These are phyloP conservation scores for Pseudozyma flocculosa DNA, from an alignment of 1,284 basidiomycete species.

Conservation along the genomic window DNA sequence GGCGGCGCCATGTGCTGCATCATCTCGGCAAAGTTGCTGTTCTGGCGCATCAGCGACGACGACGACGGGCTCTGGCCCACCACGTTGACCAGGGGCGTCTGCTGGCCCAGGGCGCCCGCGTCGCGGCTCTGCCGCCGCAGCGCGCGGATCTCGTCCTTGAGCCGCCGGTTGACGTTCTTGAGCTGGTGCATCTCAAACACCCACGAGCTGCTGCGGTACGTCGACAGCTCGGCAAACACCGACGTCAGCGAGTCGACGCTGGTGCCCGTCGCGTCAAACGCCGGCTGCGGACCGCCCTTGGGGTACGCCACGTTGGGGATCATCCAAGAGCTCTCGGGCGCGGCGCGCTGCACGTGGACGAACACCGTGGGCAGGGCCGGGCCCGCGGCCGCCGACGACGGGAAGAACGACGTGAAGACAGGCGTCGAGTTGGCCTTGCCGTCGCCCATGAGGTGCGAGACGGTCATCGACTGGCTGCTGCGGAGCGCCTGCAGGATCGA, in stretches of 20 bases:
- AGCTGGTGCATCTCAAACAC: slow-evolving; percentile 54
- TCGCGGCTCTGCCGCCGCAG: slow-evolving; percentile 25
- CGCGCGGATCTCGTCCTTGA: slow-evolving; percentile 47
- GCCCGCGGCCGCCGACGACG: slow-evolving; percentile 35
- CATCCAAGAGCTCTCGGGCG: slow-evolving; percentile 36
- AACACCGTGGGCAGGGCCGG: slow-evolving; percentile 41
- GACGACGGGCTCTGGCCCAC: too few species aligned
- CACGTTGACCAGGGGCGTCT: too few species aligned
- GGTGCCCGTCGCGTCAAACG: slow-evolving; percentile 26
- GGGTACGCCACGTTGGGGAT: slow-evolving; percentile 32
- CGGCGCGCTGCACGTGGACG: slow-evolving; percentile 34
- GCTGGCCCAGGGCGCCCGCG: not conserved
- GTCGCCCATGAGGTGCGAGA: slow-evolving; percentile 42
- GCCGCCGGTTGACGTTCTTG: slow-evolving; percentile 48
- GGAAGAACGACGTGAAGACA: slow-evolving; percentile 47
- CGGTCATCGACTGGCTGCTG: slow-evolving; percentile 30
- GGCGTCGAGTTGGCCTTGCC: slow-evolving; percentile 22
- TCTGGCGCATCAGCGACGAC: too few species aligned
- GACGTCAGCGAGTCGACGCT: slow-evolving; percentile 34
- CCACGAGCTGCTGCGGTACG: slow-evolving; percentile 43
- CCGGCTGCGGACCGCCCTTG: slow-evolving; percentile 30
- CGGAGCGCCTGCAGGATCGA: slow-evolving; percentile 42
- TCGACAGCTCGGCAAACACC: slow-evolving; percentile 50
- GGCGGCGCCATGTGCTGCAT: too few species aligned
- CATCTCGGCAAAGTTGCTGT: too few species aligned